Percentiles rank a stretch among this genome's conserved stretches.
Conservation (phyloP, 192 early-diverging fungal species). For the Rhizoclosmatium globosum region DNA sequence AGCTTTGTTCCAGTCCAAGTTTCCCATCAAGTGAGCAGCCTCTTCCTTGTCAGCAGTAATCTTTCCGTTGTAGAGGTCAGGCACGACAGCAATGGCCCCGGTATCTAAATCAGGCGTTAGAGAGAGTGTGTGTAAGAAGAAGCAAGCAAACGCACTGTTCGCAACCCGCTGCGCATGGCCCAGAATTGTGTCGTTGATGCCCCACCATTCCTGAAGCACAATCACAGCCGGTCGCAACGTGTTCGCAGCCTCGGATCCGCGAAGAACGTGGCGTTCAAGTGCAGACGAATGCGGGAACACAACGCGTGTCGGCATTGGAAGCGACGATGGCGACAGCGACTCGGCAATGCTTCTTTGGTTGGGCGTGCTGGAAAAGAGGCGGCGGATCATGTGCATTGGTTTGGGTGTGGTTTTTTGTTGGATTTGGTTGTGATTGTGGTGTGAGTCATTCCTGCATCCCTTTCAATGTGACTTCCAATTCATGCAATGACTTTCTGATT, state of each 20-base stretch:
- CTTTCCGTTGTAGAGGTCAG: constrained; percentile 62
- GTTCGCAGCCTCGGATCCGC: constrained; percentile 20
- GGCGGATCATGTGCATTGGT: neutral
- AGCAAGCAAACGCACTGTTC: constrained; percentile 27
- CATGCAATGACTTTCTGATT: neutral
- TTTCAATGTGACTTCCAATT: too few relatives aligned
- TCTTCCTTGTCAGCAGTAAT: constrained; percentile 56
- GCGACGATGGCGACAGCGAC: neutral
- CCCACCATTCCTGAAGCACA: constrained; percentile 54
- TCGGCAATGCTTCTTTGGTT: neutral
- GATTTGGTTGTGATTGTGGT: neutral
- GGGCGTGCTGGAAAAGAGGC: neutral
- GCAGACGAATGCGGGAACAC: constrained; percentile 10
- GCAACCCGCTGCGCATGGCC: constrained; percentile 57
- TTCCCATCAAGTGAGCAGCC: constrained; percentile 58
- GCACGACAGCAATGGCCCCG: constrained; percentile 48
- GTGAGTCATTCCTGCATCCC: too few relatives aligned
- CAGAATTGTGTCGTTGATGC: constrained; percentile 50
- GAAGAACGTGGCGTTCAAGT: neutral
- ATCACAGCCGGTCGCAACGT: constrained; percentile 34
- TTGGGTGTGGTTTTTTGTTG: neutral
- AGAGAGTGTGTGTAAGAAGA: neutral
- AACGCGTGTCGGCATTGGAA: neutral
- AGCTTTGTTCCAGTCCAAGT: constrained; percentile 54
- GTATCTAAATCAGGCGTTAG: constrained; percentile 26